Evolutionary conservation across 2,329 filamentous ascomycete species (phyloP), one percentile per base, ranked within the genome.

Genomic region (Scopulariopsis brevicaulis): DNA sequence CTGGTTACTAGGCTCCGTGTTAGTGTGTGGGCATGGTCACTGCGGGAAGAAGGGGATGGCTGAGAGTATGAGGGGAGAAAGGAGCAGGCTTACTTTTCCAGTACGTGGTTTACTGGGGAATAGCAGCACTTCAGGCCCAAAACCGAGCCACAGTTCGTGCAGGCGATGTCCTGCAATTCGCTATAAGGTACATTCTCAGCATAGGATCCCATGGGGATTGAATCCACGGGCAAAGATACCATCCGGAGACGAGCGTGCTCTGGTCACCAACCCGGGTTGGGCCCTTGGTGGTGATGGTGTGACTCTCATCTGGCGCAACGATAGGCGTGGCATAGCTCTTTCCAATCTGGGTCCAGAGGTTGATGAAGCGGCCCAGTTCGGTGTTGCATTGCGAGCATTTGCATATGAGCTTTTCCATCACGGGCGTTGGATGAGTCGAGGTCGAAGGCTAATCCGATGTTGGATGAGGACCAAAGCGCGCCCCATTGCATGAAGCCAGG

Each of bases 341-440:
- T 50, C 70, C 72, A 35, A 76, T 67, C 60, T 73, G 67, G 1
- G 63, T 69, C 73, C 73, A 76, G 7, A 69, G 50, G 46, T 76
- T 75, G 58, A 64, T 43, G 53, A 72, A 67, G 1, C 54, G 59
- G 54, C 68, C 68, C n/a, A 74, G 58, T 6, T 63, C 57, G 7
- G 63, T 60, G 25, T 69, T 63, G 59, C 67, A 71, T 34, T 63
- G 63, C 56, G 65, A 63, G 64, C 74, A 76, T 59, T 67, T 68
- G 64, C 69, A 68, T 34, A 62, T 59, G 51, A 74, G 64, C 6
- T 53, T 61, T 35, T 74, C 69, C 72, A 75, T 75, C 52, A 7
- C 35, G 18, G 37, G 54, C 46, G 43, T n/a, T 35, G 24, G 22
- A 4, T 28, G 8, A n/a, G 15, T 18, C 15, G 14, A n/a, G 40